Conservation (phyloP, 768 basidiomycete genomes). For the Flagelloscypha sp. region DNA sequence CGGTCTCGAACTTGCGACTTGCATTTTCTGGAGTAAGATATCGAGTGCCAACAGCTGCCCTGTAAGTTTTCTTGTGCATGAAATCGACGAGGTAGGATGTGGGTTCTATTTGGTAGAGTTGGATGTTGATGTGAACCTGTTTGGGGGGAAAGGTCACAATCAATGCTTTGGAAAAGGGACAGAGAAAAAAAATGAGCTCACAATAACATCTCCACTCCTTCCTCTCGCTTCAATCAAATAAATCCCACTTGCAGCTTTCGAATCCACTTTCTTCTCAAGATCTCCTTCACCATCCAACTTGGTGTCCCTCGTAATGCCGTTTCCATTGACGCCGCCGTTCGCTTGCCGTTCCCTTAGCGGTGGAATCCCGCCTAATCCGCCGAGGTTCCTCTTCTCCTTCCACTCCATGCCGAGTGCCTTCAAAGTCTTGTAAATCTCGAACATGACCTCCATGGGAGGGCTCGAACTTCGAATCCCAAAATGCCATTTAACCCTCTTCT, state of each 20-base stretch:
- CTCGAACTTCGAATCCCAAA: conserved; percentile 93
- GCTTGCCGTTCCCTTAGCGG: conserved; percentile 21
- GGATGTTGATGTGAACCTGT: conserved; percentile 93
- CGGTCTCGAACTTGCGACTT: conserved; percentile 9
- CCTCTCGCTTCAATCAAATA: conserved; percentile 95
- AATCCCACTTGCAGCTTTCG: conserved; percentile 65
- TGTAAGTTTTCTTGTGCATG: conserved; percentile 93
- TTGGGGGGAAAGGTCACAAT: conserved; percentile 3
- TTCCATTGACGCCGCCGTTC: conserved; percentile 21
- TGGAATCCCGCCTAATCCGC: conserved; percentile 53
- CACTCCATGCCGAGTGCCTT: conserved; percentile 93
- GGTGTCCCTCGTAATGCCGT: conserved; percentile 52
- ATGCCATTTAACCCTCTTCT: conserved; percentile 90
- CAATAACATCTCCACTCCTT: conserved; percentile 85
- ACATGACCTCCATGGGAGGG: conserved; percentile 98
- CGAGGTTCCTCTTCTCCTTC: conserved; percentile 82
- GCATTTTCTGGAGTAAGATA: conserved; percentile 9
- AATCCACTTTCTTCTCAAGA: conserved; percentile 34
- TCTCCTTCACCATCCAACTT: conserved; percentile 52
- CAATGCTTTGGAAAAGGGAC: background rate
- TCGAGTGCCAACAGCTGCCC: conserved; percentile 35
- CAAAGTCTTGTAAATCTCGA: conserved; percentile 93
- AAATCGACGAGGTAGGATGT: conserved; percentile 98
- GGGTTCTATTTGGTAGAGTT: conserved; percentile 92
- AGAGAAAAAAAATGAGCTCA: conserved; percentile 31